Conservation (phyloP, 2,329 filamentous ascomycete species). For the Teratosphaeria nubilosa region DNA sequence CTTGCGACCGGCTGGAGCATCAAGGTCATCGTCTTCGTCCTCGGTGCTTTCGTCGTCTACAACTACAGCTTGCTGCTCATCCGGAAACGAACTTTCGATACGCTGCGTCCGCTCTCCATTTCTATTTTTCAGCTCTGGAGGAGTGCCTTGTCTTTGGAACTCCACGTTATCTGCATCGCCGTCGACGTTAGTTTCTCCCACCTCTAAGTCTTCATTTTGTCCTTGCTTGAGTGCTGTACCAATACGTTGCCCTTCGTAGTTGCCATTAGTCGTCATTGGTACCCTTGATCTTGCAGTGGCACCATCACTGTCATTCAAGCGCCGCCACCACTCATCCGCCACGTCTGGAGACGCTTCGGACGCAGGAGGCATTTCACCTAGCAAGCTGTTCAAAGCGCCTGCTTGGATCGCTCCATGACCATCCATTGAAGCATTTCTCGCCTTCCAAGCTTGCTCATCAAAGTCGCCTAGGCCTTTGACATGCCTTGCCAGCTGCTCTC, state of each 20-base stretch:
- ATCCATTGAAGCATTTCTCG: background rate
- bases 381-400: slow-evolving; percentile 7
- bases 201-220: slow-evolving; percentile 7
- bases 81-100: slow-evolving; percentile 5
- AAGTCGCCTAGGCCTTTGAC: slow-evolving; percentile 48
- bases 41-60: slow-evolving; percentile 25
- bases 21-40: slow-evolving; percentile 31
- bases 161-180: slow-evolving; percentile 8
- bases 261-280: background rate
- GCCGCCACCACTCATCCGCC: slow-evolving; percentile 26
- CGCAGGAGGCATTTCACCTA: slow-evolving; percentile 7
- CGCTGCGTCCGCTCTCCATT: background rate
- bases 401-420: background rate
- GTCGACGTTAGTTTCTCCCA: background rate
- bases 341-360: background rate
- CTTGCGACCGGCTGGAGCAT: slow-evolving; percentile 17
- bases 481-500: slow-evolving; percentile 43
- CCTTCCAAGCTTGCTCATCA: slow-evolving; percentile 36
- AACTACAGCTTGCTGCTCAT: background rate
- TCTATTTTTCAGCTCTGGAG: slow-evolving; percentile 11
- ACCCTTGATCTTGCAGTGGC: background rate
- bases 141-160: slow-evolving; percentile 18
- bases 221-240: background rate
- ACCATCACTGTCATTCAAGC: slow-evolving; percentile 14
- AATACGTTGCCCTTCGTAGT: background rate